phyloP scores from a whole-genome alignment of 192 early-diverging fungal species.

The Backusella liffmaniae region DNA sequence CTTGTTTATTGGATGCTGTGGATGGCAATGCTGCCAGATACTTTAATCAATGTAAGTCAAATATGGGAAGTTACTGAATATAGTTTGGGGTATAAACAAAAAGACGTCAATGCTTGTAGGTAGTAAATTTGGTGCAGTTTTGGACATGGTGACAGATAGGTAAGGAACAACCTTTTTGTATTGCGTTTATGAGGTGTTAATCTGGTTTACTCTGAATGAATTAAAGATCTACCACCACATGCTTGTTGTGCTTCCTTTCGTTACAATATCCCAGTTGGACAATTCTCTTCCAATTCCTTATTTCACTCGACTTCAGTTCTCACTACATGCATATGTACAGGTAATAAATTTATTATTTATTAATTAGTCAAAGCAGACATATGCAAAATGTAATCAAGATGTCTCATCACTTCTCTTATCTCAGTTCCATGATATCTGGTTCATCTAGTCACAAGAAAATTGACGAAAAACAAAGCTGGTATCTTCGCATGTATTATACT shows the following conservation, averaged over 20 bases:
- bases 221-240: conserved; percentile 82
- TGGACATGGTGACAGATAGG: conserved; percentile 99
- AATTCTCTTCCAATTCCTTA: conserved; percentile 86
- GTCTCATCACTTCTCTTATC: background rate
- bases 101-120: conserved; percentile 36
- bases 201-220: background rate
- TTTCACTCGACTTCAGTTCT: conserved; percentile 90
- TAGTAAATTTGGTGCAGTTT: conserved; percentile 92
- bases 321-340: conserved; percentile 99
- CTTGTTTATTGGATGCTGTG: conserved; percentile 90
- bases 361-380: background rate
- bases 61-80: background rate
- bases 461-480: conserved; percentile 65
- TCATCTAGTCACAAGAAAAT: conserved; percentile 90
- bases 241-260: conserved; percentile 85
- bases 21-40: conserved; percentile 96
- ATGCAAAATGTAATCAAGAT: background rate
- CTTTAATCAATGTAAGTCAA: conserved; percentile 81
- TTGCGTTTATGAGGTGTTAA: background rate
- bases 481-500: conserved; percentile 90
- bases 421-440: conserved; percentile 79
- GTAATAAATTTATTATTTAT: conserved; percentile 35
- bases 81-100: background rate
- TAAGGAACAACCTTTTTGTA: conserved; percentile 22
- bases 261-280: conserved; percentile 62